phyloP scores from a whole-genome alignment of 2,329 filamentous ascomycete species.

The Fusarium annulatum region DNA sequence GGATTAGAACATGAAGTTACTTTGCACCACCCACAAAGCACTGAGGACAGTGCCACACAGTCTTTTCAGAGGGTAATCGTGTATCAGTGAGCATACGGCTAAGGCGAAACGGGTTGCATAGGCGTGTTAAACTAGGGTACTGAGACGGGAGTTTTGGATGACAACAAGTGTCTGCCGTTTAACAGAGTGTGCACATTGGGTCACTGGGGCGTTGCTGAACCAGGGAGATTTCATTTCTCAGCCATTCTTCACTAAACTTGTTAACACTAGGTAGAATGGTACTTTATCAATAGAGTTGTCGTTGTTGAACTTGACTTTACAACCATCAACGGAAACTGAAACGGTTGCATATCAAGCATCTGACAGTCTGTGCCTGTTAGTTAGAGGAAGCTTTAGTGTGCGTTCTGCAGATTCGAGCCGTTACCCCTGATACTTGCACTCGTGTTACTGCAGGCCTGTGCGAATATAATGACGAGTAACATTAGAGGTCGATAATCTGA shows the following conservation, averaged over 20 bases:
- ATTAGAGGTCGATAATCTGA: neutral
- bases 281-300: neutral
- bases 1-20: neutral
- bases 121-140: neutral
- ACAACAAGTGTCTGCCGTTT: neutral
- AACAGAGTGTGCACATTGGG: neutral
- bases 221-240: neutral
- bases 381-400: neutral
- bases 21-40: neutral
- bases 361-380: neutral
- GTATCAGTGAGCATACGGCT: neutral
- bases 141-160: constrained; percentile 9
- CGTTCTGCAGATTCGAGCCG: neutral
- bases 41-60: neutral
- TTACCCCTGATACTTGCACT: constrained; percentile 22
- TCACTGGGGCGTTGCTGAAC: neutral
- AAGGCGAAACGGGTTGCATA: constrained; percentile 2
- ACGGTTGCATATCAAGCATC: neutral
- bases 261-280: neutral
- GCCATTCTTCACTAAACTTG: neutral
- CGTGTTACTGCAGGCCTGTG: constrained; percentile 3
- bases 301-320: neutral
- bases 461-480: neutral
- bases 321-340: neutral
- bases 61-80: neutral